Conservation (phyloP, 768 basidiomycete species). For the Suillus paluster region DNA sequence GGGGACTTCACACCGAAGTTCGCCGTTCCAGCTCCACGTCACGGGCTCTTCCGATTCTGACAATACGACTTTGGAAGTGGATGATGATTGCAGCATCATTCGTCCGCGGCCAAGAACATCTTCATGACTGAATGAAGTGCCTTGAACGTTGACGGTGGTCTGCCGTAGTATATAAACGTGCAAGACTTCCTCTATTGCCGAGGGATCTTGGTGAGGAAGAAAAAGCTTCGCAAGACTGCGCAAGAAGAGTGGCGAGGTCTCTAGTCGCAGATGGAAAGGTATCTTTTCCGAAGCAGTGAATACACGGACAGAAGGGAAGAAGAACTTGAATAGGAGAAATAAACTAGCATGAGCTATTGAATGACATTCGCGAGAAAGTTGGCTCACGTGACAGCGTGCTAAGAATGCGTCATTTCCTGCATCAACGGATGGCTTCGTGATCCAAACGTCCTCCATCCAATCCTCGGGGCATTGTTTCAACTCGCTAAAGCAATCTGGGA, state of each 20-base stretch:
- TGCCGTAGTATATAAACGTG: conserved; percentile 63
- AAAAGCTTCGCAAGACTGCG: conserved; percentile 15
- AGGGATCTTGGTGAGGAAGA: conserved; percentile 15
- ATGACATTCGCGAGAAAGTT: too few relatives aligned
- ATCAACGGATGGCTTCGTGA: conserved; percentile 20
- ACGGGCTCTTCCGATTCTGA: conserved; percentile 30
- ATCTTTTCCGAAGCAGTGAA: conserved; percentile 61
- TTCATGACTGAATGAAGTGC: conserved; percentile 18
- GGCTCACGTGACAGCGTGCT: conserved; percentile 37
- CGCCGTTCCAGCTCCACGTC: conserved; percentile 67
- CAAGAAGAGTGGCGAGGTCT: conserved; percentile 48
- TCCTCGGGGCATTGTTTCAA: conserved; percentile 36
- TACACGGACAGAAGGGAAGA: conserved; percentile 62
- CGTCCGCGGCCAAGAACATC: conserved; percentile 53
- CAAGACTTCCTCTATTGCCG: conserved; percentile 30
- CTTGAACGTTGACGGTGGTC: conserved; percentile 42
- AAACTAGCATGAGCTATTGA: not conserved
- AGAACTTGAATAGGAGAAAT: conserved; percentile 46
- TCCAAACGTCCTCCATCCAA: conserved; percentile 39
- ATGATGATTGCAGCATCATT: conserved; percentile 46
- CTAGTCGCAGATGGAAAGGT: conserved; percentile 69
- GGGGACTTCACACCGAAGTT: conserved; percentile 45
- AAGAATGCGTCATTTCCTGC: conserved; percentile 14
- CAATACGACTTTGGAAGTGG: conserved; percentile 25
- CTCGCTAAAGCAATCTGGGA: conserved; percentile 26